Evolutionary conservation across 2,329 filamentous ascomycete genomes (phyloP).

Genomic region (Bertia moriformis): DNA sequence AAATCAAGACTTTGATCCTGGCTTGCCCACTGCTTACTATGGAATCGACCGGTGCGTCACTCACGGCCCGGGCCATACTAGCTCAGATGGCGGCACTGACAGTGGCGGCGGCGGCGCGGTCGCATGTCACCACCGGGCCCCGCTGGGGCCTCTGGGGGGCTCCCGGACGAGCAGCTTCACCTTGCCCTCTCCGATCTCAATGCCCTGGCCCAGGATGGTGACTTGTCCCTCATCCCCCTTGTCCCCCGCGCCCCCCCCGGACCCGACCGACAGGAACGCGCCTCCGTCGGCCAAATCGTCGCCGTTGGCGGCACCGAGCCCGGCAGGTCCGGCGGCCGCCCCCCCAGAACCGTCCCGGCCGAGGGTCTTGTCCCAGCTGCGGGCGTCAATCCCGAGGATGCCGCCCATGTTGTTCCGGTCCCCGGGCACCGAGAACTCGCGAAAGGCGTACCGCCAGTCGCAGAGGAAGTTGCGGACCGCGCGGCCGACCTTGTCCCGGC

Average conservation of each 20-base stretch:
- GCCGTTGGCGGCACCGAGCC: background rate
- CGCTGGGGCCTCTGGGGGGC: constrained; percentile 39
- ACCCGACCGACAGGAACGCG: background rate
- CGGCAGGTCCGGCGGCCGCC: background rate
- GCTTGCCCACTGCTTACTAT: no score
- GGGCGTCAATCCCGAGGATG: constrained; percentile 52
- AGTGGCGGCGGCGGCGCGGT: background rate
- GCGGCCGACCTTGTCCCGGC: constrained; percentile 96
- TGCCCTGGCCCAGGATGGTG: constrained; percentile 49
- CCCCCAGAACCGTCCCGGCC: background rate
- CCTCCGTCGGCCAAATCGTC: no score
- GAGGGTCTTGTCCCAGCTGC: constrained; percentile 51
- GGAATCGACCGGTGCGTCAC: no score
- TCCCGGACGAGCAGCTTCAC: constrained; percentile 49
- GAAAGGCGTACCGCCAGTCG: constrained; percentile 89
- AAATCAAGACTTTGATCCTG: no score
- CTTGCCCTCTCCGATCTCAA: constrained; percentile 54
- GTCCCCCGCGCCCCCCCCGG: constrained; percentile 9
- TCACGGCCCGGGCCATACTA: no score
- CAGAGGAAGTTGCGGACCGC: constrained; percentile 81
- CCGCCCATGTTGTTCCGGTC: constrained; percentile 74
- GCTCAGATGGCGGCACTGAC: no score
- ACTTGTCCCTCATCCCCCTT: constrained; percentile 24
- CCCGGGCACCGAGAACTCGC: constrained; percentile 92
- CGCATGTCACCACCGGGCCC: constrained; percentile 4